These are phyloP conservation scores for Ophiostoma sp. DNA, from an alignment of 2,329 filamentous ascomycete genomes.

Conservation along the genomic window DNA sequence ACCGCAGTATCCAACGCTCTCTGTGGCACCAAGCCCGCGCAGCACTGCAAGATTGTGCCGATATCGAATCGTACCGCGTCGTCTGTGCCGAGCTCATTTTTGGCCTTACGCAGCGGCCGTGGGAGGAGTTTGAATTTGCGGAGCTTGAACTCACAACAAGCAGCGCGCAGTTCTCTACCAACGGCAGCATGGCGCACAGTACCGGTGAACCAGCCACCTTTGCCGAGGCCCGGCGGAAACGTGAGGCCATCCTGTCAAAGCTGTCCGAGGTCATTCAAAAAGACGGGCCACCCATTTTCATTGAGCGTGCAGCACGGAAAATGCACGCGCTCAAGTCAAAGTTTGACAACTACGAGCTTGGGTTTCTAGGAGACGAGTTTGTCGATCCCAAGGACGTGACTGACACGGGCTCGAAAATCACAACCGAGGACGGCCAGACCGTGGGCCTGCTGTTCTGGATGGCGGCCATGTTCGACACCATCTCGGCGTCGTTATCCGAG, in stretches of 20 bases:
- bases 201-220: constrained; percentile 4
- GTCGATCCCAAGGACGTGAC: not conserved
- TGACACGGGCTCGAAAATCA: not conserved
- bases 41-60: constrained; percentile 34
- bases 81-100: constrained; percentile 38
- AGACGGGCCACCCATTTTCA: constrained; percentile 34
- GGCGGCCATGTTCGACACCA: constrained; percentile 54
- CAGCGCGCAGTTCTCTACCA: constrained; percentile 12
- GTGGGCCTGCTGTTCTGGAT: constrained; percentile 54
- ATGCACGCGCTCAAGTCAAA: constrained; percentile 37
- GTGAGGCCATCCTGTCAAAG: constrained; percentile 21
- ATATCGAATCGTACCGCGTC: constrained; percentile 37
- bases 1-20: constrained; percentile 35
- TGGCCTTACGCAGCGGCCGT: constrained; percentile 35
- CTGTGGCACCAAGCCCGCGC: constrained; percentile 38
- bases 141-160: constrained; percentile 17
- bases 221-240: constrained; percentile 8
- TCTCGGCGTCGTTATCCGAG: constrained; percentile 48
- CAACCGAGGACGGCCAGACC: constrained; percentile 36
- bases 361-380: constrained; percentile 13
- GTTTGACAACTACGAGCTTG: constrained; percentile 29
- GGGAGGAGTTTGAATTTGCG: constrained; percentile 26
- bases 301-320: constrained; percentile 38
- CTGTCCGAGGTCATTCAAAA: constrained; percentile 26
- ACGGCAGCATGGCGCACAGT: not conserved